Evolutionary conservation across 345 rosid genomes (phyloP).

Genomic region (Psidium friedrichsthalianum): DNA sequence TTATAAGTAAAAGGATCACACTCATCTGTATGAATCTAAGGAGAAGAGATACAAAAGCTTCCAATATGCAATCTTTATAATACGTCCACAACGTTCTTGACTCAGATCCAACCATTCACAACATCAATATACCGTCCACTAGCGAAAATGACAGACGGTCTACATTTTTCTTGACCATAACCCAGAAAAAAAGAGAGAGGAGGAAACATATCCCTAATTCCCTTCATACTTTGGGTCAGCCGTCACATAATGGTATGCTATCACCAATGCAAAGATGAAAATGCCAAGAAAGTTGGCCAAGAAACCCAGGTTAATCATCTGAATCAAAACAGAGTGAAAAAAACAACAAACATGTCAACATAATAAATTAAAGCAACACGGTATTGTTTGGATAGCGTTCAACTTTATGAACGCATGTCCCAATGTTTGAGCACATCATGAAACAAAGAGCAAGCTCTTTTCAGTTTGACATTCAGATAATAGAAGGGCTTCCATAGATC

Average conservation of each 20-base stretch:
- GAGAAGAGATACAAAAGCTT: background rate
- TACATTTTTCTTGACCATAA: background rate
- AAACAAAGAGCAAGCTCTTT: background rate
- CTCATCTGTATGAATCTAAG: background rate
- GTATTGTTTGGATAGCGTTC: background rate
- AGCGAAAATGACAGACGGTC: background rate
- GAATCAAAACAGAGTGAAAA: constrained; percentile 1
- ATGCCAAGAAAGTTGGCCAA: constrained; percentile 70
- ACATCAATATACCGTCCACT: too few species aligned
- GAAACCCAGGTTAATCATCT: constrained; percentile 79
- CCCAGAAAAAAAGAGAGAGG: background rate
- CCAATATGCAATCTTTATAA: too few species aligned
- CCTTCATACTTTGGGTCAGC: constrained; percentile 78
- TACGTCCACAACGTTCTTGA: too few species aligned
- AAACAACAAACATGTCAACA: background rate
- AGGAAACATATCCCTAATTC: constrained; percentile 5
- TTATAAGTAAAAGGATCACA: background rate
- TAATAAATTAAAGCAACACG: background rate
- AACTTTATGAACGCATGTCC: background rate
- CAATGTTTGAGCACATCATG: background rate
- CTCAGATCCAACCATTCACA: too few species aligned
- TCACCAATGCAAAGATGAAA: constrained; percentile 61
- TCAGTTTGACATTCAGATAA: background rate
- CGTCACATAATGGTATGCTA: constrained; percentile 71
- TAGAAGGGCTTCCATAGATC: background rate